A percentile compares a stretch with the other conserved stretches of the same genome.
These are phyloP conservation scores for Candida smagusa DNA, from an alignment of 1,139 yeast genomes.

Conservation along the genomic window DNA sequence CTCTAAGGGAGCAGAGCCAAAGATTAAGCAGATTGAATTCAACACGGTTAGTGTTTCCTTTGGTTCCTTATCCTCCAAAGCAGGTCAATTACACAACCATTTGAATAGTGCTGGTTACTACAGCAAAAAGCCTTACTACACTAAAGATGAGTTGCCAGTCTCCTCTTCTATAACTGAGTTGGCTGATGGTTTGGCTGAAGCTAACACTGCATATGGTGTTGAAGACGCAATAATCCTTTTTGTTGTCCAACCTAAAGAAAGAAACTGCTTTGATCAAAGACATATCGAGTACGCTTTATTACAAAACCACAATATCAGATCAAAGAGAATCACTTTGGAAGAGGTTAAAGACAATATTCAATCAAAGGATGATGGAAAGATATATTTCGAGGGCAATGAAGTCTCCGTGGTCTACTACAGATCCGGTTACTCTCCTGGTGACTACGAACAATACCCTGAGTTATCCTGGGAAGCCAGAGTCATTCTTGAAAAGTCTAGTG, in stretches of 20 bases:
- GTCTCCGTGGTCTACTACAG: slow-evolving; percentile 87
- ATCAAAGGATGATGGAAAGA: slow-evolving; percentile 35
- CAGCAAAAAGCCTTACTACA: slow-evolving; percentile 37
- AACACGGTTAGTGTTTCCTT: slow-evolving; percentile 95
- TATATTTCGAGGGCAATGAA: slow-evolving; percentile 54
- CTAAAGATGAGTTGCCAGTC: slow-evolving; percentile 54
- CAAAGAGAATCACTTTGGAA: slow-evolving; percentile 65
- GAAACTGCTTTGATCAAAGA: slow-evolving; percentile 90
- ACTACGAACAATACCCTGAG: slow-evolving; percentile 51
- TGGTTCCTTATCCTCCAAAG: slow-evolving; percentile 83
- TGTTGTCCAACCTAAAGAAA: slow-evolving; percentile 79
- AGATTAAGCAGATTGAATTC: slow-evolving; percentile 90
- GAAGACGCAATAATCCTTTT: slow-evolving; percentile 58
- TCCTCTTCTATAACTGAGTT: slow-evolving; percentile 61
- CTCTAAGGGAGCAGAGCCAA: slow-evolving; percentile 25
- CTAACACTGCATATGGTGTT: slow-evolving; percentile 50
- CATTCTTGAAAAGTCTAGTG: slow-evolving; percentile 65
- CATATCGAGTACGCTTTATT: slow-evolving; percentile 71
- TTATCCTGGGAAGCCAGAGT: slow-evolving; percentile 76
- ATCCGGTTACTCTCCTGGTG: slow-evolving; percentile 82
- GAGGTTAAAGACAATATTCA: slow-evolving; percentile 47
- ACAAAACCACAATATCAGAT: slow-evolving; percentile 51
- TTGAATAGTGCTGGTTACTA: slow-evolving; percentile 58
- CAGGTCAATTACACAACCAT: slow-evolving; percentile 70
- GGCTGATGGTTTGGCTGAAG: slow-evolving; percentile 71